Percentiles rank a stretch among this genome's conserved stretches.
phyloP scores from a whole-genome alignment of 179 eudicot genomes.

The Camellia oleifera region DNA sequence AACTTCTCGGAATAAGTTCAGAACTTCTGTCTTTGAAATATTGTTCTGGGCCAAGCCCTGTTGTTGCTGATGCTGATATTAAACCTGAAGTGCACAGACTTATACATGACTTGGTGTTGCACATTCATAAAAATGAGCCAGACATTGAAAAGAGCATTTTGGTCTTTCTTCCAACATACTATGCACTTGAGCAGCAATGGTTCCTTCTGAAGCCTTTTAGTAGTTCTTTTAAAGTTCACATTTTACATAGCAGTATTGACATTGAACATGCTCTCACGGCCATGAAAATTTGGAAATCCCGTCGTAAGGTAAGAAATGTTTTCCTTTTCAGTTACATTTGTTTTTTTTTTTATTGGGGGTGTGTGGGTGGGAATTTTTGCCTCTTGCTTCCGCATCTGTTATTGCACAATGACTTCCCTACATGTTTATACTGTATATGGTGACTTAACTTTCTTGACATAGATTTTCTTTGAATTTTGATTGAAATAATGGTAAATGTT shows the following conservation, averaged over 20 bases:
- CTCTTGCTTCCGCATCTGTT: background rate
- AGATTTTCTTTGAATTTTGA: background rate
- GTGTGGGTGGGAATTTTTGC: background rate
- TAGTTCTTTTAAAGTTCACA: conserved; percentile 72
- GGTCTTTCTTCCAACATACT: conserved; percentile 89
- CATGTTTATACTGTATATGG: background rate
- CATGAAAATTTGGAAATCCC: conserved; percentile 81
- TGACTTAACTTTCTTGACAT: background rate
- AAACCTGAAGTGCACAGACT: conserved; percentile 61
- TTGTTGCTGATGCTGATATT: conserved; percentile 52
- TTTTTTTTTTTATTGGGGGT: background rate
- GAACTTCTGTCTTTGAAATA: conserved; percentile 47
- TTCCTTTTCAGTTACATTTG: background rate
- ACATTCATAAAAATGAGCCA: conserved; percentile 75
- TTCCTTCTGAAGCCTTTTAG: conserved; percentile 56
- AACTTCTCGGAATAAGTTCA: conserved; percentile 55
- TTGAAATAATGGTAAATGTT: background rate
- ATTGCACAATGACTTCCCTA: background rate
- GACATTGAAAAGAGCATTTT: conserved; percentile 87
- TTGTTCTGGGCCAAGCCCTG: conserved; percentile 65
- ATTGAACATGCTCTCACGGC: conserved; percentile 82
- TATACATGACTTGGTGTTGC: conserved; percentile 65
- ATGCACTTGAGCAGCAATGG: conserved; percentile 86
- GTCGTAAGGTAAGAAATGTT: conserved; percentile 62
- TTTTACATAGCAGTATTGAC: conserved; percentile 84